Conservation (phyloP, 2,329 filamentous ascomycete genomes). For the Metarhizium album region DNA sequence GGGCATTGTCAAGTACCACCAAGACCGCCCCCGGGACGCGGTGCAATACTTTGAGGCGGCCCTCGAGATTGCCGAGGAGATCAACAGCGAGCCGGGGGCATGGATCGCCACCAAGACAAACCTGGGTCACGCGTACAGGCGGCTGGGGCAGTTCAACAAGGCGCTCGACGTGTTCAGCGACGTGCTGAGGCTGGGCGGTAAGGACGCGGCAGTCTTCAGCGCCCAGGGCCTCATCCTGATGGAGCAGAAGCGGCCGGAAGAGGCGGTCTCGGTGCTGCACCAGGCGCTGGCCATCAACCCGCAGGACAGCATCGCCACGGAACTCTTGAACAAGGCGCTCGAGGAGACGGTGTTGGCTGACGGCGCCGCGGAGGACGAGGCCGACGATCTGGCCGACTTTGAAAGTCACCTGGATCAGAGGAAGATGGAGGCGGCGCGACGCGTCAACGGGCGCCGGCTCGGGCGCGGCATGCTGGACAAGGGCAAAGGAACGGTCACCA, state of each 20-base stretch:
- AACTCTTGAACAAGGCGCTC: conserved; percentile 62
- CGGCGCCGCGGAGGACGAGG: conserved; percentile 34
- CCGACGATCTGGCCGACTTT: conserved; percentile 36
- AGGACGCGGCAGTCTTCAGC: conserved; percentile 67
- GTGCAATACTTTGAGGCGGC: conserved; percentile 69
- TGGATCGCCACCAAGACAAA: conserved; percentile 82
- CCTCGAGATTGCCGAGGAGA: conserved; percentile 65
- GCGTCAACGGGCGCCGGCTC: conserved; percentile 19
- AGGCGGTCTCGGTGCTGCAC: conserved; percentile 74
- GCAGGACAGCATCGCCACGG: conserved; percentile 72
- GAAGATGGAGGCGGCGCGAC: conserved; percentile 32
- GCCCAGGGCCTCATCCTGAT: conserved; percentile 78
- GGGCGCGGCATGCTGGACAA: conserved; percentile 24
- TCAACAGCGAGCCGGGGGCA: conserved; percentile 70
- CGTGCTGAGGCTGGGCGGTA: conserved; percentile 71
- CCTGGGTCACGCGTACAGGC: conserved; percentile 76
- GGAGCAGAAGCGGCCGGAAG: conserved; percentile 61
- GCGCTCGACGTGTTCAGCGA: conserved; percentile 77
- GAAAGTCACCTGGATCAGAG: conserved; percentile 40
- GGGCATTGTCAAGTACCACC: conserved; percentile 91
- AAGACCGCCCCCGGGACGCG: conserved; percentile 66
- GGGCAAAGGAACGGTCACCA: conserved; percentile 34
- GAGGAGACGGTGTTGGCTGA: conserved; percentile 45
- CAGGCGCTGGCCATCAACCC: conserved; percentile 71
- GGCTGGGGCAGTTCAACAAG: conserved; percentile 55